phyloP scores from a whole-genome alignment of 352 stramenopile genomes.

The Globisporangium middletonii region DNA sequence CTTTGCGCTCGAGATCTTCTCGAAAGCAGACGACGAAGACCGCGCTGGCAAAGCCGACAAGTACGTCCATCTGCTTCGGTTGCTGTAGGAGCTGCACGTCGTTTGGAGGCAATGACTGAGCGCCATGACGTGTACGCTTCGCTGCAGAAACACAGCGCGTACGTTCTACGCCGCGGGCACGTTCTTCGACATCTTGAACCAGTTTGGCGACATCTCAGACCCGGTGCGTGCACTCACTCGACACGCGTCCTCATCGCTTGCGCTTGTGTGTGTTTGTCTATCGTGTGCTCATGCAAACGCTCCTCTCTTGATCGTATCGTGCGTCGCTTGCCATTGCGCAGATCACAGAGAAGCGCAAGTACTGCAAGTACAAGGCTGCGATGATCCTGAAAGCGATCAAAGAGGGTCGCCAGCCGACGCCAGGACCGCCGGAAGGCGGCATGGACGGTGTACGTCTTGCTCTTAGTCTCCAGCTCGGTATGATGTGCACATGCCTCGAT shows the following conservation, averaged over 20 bases:
- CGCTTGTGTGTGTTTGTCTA: not conserved
- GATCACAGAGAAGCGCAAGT: slow-evolving; percentile 87
- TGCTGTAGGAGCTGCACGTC: no score
- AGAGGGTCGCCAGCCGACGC: slow-evolving; percentile 77
- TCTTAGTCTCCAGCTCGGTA: no score
- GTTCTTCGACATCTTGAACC: slow-evolving; percentile 96
- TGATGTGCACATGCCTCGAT: not conserved
- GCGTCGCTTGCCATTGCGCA: slow-evolving; percentile 6
- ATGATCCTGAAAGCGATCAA: slow-evolving; percentile 96
- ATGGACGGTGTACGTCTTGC: slow-evolving; percentile 29
- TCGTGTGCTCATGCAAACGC: not conserved
- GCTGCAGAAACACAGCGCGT: slow-evolving; percentile 82
- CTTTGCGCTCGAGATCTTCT: slow-evolving; percentile 92
- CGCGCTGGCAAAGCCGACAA: slow-evolving; percentile 86
- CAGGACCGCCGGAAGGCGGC: slow-evolving; percentile 67
- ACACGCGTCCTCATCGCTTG: not conserved
- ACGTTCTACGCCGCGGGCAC: slow-evolving; percentile 95
- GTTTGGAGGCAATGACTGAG: no score
- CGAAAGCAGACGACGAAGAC: slow-evolving; percentile 93
- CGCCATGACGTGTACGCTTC: no score
- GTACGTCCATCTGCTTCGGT: slow-evolving; percentile 20
- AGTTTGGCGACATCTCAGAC: slow-evolving; percentile 89
- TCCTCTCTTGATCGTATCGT: not conserved
- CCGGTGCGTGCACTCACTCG: slow-evolving; percentile 32
- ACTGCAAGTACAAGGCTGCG: slow-evolving; percentile 95